Conservation (phyloP, 352 stramenopile genomes). For the Phytophthora aleatoria region DNA sequence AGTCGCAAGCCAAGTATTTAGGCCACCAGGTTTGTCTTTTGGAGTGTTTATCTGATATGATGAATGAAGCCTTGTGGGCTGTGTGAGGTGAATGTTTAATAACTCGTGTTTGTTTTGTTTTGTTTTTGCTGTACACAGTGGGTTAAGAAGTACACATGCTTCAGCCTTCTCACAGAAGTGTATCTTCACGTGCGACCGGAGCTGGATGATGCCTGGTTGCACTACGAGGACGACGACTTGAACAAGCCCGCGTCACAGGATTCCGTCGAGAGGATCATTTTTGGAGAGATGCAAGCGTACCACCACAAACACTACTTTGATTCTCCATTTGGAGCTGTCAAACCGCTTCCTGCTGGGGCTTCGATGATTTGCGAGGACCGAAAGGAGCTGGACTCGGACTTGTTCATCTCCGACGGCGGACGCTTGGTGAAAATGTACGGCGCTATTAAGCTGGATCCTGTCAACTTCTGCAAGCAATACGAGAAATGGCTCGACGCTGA, state of each 20-base stretch:
- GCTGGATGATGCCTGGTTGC: conserved; percentile 82
- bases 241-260: conserved; percentile 73
- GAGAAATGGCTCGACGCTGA: conserved; percentile 85
- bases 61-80: not conserved
- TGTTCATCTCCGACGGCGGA: conserved; percentile 68
- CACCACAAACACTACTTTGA: conserved; percentile 89
- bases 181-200: conserved; percentile 81
- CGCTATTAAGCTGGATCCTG: conserved; percentile 69
- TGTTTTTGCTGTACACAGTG: conserved; percentile 47
- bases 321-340: conserved; percentile 48
- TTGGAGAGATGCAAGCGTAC: conserved; percentile 87
- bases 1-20: conserved; percentile 86
- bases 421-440: conserved; percentile 69
- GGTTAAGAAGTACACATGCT: conserved; percentile 86
- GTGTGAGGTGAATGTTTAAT: not conserved
- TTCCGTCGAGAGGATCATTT: conserved; percentile 75
- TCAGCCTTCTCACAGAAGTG: conserved; percentile 75
- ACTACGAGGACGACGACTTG: conserved; percentile 81
- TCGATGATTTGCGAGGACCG: conserved; percentile 63
- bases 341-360: conserved; percentile 47
- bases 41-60: not conserved
- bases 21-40: conserved; percentile 58
- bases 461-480: conserved; percentile 82
- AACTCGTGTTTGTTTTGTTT: not conserved
- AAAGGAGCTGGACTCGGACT: conserved; percentile 62